A percentile compares a stretch with the other conserved stretches of the same genome.
Evolutionary conservation across 208 protist species (phyloP).

Genomic region (Tetramitus jugosus): DNA sequence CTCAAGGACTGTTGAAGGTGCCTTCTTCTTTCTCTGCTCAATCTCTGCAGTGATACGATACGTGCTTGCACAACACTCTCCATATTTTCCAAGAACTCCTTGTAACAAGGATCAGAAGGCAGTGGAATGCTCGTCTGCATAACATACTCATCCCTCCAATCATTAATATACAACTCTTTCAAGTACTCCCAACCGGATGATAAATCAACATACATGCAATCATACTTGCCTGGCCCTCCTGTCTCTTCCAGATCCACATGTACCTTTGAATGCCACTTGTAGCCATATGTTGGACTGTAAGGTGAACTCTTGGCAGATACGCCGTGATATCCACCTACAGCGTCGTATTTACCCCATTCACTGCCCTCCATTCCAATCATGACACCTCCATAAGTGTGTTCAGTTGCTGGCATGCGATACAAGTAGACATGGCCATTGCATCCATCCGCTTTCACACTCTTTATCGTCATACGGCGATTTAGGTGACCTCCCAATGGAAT

Average conservation of each 20-base stretch:
- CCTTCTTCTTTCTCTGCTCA: too few species aligned
- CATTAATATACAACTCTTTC: neutral
- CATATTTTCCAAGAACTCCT: too few species aligned
- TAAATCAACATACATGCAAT: conserved; percentile 17
- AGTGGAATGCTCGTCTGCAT: too few species aligned
- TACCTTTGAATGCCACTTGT: conserved; percentile 5
- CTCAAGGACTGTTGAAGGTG: too few species aligned
- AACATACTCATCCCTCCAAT: conserved; percentile 5
- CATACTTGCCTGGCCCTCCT: neutral
- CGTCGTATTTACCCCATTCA: conserved; percentile 11
- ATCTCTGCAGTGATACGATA: too few species aligned
- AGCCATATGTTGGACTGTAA: neutral
- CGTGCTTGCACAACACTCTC: too few species aligned
- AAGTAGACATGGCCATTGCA: conserved; percentile 3
- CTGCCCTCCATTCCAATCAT: conserved; percentile 9
- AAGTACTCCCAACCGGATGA: conserved; percentile 10
- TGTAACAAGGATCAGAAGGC: too few species aligned
- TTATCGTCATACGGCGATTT: neutral
- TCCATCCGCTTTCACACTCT: neutral
- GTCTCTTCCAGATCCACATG: neutral
- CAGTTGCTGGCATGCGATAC: conserved; percentile 13
- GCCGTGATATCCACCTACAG: neutral
- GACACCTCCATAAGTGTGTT: neutral
- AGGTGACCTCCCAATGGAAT: conserved; percentile 1
- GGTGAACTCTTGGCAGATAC: neutral